These are phyloP conservation scores for Vanrija sp. DNA, from an alignment of 1,284 basidiomycete species.

Conservation along the genomic window DNA sequence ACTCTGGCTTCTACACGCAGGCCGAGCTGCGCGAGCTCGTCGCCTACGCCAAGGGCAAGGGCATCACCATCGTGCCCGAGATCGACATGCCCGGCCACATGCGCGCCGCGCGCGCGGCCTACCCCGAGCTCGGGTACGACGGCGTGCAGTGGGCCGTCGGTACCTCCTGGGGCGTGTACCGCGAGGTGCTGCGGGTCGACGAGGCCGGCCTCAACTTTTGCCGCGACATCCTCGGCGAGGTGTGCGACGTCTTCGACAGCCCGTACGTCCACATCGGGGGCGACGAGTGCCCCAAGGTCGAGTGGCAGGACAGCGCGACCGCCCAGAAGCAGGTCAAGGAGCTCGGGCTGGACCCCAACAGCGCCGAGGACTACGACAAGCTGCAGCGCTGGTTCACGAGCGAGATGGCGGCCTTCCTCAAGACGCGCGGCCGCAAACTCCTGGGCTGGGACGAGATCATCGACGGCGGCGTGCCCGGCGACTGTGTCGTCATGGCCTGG, in stretches of 20 bases:
- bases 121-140: conserved; percentile 20
- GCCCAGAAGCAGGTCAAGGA: conserved; percentile 8
- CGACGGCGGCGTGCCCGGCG: conserved; percentile 15
- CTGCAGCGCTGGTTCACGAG: conserved; percentile 15
- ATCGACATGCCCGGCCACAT: conserved; percentile 24
- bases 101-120: conserved; percentile 19
- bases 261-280: conserved; percentile 18
- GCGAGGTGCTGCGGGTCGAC: conserved; percentile 18
- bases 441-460: conserved; percentile 23
- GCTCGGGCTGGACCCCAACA: conserved; percentile 1
- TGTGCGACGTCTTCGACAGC: conserved; percentile 14
- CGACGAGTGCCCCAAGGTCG: conserved; percentile 16
- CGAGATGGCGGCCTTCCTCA: conserved; percentile 11
- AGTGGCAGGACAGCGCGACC: conserved; percentile 6
- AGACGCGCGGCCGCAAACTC: conserved; percentile 7
- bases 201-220: conserved; percentile 9
- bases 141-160: conserved; percentile 3
- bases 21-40: conserved; percentile 12
- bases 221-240: conserved; percentile 17
- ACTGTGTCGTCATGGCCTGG: conserved; percentile 16
- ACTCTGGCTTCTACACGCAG: conserved; percentile 21
- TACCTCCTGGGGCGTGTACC: conserved; percentile 15
- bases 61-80: conserved; percentile 17
- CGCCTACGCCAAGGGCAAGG: conserved; percentile 8
- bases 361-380: conserved; percentile 7